These are phyloP conservation scores for Trichophyton simii DNA, from an alignment of 2,329 filamentous ascomycete genomes.

Conservation along the genomic window DNA sequence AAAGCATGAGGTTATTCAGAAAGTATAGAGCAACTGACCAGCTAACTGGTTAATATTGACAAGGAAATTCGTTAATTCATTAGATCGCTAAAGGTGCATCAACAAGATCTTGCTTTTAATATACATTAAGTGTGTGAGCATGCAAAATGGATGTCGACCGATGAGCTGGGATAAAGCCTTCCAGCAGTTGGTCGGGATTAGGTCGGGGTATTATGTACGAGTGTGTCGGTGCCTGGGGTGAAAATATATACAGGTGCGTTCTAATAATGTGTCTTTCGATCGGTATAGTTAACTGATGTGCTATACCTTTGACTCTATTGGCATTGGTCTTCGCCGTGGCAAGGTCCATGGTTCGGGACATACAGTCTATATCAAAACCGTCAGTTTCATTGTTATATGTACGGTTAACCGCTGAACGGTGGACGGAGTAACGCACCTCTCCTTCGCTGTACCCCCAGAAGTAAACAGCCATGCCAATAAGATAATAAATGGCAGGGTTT, in stretches of 20 bases:
- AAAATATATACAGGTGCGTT: background rate
- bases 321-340: slow-evolving; percentile 37
- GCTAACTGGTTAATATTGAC: too few relatives aligned
- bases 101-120: background rate
- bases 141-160: too few relatives aligned
- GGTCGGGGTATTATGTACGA: background rate
- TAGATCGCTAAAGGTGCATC: background rate
- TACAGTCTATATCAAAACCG: slow-evolving; percentile 41
- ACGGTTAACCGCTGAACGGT: slow-evolving; percentile 39
- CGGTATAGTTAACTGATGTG: background rate
- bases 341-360: slow-evolving; percentile 59
- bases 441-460: slow-evolving; percentile 97
- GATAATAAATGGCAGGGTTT: slow-evolving; percentile 82
- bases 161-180: background rate
- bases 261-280: background rate
- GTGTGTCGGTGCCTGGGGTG: background rate
- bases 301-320: slow-evolving; percentile 19
- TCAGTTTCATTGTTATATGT: slow-evolving; percentile 61
- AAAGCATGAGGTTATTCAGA: background rate
- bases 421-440: slow-evolving; percentile 54
- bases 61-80: background rate
- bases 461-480: slow-evolving; percentile 74
- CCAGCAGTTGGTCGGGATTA: background rate
- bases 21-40: background rate
- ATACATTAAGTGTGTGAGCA: background rate